These are phyloP conservation scores for Tolypocladium sp. DNA, from an alignment of 2,329 filamentous ascomycete species.

Conservation along the genomic window DNA sequence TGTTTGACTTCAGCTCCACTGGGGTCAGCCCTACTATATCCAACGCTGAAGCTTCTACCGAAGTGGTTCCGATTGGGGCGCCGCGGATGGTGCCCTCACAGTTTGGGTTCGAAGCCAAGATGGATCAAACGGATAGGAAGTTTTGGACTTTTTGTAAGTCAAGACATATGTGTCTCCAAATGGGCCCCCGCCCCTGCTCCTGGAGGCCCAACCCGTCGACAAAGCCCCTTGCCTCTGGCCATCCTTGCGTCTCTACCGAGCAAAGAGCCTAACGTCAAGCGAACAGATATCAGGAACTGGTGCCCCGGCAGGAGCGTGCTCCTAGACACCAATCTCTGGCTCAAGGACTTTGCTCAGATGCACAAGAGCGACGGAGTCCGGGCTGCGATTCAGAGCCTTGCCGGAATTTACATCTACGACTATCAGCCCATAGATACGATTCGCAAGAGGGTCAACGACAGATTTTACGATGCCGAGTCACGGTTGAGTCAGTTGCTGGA, in stretches of 20 bases:
- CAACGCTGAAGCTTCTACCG: neutral
- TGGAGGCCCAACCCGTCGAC: neutral
- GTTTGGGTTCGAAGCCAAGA: slow-evolving; percentile 18
- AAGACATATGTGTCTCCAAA: neutral
- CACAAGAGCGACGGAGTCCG: slow-evolving; percentile 22
- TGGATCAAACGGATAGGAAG: slow-evolving; percentile 22
- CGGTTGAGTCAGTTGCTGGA: slow-evolving; percentile 20
- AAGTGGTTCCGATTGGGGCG: slow-evolving; percentile 7
- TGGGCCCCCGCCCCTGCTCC: neutral
- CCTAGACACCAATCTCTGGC: slow-evolving; percentile 27
- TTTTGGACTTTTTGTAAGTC: slow-evolving; percentile 27
- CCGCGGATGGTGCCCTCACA: slow-evolving; percentile 10
- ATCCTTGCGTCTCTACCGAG: neutral
- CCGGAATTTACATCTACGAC: slow-evolving; percentile 31
- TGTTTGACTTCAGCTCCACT: neutral
- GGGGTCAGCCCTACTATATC: neutral
- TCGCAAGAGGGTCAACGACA: slow-evolving; percentile 21
- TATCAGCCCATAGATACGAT: slow-evolving; percentile 24
- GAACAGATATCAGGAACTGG: slow-evolving; percentile 27
- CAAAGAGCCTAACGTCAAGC: slow-evolving; percentile 1
- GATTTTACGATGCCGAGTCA: slow-evolving; percentile 19
- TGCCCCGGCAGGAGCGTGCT: slow-evolving; percentile 30
- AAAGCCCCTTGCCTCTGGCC: neutral
- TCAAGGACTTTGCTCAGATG: slow-evolving; percentile 29
- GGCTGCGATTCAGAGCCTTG: slow-evolving; percentile 28